phyloP scores from a whole-genome alignment of 305 asterid species.

The Fraxinus platypoda region DNA sequence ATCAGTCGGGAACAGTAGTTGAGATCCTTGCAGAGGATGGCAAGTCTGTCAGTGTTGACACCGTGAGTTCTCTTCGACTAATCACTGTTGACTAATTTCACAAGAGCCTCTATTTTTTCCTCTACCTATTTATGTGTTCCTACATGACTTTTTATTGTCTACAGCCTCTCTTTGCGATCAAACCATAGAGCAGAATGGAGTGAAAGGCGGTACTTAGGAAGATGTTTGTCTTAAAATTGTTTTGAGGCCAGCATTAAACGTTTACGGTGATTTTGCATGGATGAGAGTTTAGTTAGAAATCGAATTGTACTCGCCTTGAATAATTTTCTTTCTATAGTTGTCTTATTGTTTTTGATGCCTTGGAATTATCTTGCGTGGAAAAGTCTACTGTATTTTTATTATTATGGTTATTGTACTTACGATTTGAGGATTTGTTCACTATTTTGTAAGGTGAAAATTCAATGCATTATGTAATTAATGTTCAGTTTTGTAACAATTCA shows the following conservation, averaged over 20 bases:
- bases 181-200: conserved; percentile 39
- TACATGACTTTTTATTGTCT: conserved; percentile 14
- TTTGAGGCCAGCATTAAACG: conserved; percentile 17
- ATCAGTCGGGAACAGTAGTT: conserved; percentile 69
- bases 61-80: conserved; percentile 44
- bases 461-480: not conserved
- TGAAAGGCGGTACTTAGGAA: conserved; percentile 17
- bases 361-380: not conserved
- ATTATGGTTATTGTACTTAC: not conserved
- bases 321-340: conserved; percentile 11
- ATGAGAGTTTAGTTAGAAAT: conserved; percentile 36
- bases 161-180: conserved; percentile 83
- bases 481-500: not conserved
- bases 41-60: conserved; percentile 76
- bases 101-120: not conserved
- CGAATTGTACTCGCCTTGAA: not conserved
- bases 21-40: conserved; percentile 73
- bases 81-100: not conserved
- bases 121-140: conserved; percentile 11
- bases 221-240: conserved; percentile 22
- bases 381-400: not conserved
- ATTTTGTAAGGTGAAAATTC: not conserved
- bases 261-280: conserved; percentile 26
- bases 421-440: conserved; percentile 9
- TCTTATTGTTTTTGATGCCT: not conserved